A percentile compares a stretch with the other conserved stretches of the same genome.
Evolutionary conservation across 2,329 filamentous ascomycete genomes (phyloP).

Genomic region (Elsinoe perseae): DNA sequence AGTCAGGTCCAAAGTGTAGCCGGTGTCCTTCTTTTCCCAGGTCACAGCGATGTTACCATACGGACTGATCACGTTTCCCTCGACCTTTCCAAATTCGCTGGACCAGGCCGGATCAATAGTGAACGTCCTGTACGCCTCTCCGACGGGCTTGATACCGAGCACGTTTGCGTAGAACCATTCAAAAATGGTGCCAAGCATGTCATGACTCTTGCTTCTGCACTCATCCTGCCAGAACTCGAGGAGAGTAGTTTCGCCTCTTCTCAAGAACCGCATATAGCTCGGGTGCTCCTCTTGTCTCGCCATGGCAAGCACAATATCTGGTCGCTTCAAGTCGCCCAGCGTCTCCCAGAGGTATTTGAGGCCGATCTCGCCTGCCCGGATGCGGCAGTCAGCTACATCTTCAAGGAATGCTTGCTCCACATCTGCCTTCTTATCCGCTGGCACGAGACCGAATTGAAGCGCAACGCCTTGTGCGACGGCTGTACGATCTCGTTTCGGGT

Average conservation of each 20-base stretch:
- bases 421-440: constrained; percentile 22
- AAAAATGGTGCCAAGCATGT: constrained; percentile 43
- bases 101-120: constrained; percentile 34
- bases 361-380: constrained; percentile 38
- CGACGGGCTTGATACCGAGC: constrained; percentile 33
- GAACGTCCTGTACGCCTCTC: constrained; percentile 36
- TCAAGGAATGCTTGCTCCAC: constrained; percentile 28
- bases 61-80: constrained; percentile 35
- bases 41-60: constrained; percentile 32
- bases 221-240: constrained; percentile 41
- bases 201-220: constrained; percentile 40
- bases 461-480: constrained; percentile 36
- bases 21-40: constrained; percentile 18
- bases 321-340: constrained; percentile 34
- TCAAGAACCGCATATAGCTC: constrained; percentile 42
- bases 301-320: constrained; percentile 38
- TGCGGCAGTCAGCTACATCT: constrained; percentile 26
- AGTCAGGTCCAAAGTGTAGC: constrained; percentile 21
- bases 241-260: constrained; percentile 39
- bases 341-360: constrained; percentile 39
- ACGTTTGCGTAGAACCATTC: constrained; percentile 42
- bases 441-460: constrained; percentile 31
- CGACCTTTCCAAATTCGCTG: constrained; percentile 35
- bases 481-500: constrained; percentile 29
- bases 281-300: constrained; percentile 42